A percentile compares a stretch with the other conserved stretches of the same genome.
These are phyloP conservation scores for Pseudonectria foliicola DNA, from an alignment of 2,329 filamentous ascomycete species.

Conservation along the genomic window DNA sequence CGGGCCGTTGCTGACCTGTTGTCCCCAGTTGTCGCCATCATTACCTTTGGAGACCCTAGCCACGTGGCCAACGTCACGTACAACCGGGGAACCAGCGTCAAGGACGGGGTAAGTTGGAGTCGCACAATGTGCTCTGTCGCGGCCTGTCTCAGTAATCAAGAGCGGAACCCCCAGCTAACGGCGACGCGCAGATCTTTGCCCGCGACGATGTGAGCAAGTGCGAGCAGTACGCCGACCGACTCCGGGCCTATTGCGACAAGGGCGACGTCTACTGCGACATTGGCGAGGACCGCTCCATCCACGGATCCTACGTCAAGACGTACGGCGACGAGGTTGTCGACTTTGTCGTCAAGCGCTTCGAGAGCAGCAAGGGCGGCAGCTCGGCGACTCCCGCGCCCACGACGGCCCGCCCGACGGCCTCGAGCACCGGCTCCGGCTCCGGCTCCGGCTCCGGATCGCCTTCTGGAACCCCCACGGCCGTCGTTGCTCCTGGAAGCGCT, in stretches of 20 bases:
- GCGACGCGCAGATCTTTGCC: constrained; percentile 25
- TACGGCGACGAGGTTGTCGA: constrained; percentile 29
- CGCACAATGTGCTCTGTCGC: no score
- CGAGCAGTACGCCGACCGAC: constrained; percentile 27
- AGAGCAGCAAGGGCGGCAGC: constrained; percentile 11
- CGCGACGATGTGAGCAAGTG: constrained; percentile 29
- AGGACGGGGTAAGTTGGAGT: constrained; percentile 32
- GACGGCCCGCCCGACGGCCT: constrained; percentile 3
- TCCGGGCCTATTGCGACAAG: constrained; percentile 35
- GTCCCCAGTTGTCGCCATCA: constrained; percentile 34
- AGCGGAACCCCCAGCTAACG: constrained; percentile 4
- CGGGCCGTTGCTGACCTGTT: constrained; percentile 10
- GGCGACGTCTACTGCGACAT: constrained; percentile 35
- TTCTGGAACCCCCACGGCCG: background rate
- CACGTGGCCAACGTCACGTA: constrained; percentile 30
- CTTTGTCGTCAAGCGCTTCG: constrained; percentile 29
- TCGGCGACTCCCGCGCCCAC: constrained; percentile 3
- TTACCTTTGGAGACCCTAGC: constrained; percentile 36
- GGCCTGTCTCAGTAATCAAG: background rate
- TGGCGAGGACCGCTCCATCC: constrained; percentile 23
- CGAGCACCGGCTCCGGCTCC: constrained; percentile 1
- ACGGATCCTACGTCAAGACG: constrained; percentile 28
- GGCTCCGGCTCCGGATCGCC: background rate
- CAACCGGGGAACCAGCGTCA: constrained; percentile 30
- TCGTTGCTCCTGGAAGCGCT: constrained; percentile 3